Evolutionary conservation across 768 basidiomycete genomes (phyloP).

Genomic region (Pleurotus citrinopileatus): DNA sequence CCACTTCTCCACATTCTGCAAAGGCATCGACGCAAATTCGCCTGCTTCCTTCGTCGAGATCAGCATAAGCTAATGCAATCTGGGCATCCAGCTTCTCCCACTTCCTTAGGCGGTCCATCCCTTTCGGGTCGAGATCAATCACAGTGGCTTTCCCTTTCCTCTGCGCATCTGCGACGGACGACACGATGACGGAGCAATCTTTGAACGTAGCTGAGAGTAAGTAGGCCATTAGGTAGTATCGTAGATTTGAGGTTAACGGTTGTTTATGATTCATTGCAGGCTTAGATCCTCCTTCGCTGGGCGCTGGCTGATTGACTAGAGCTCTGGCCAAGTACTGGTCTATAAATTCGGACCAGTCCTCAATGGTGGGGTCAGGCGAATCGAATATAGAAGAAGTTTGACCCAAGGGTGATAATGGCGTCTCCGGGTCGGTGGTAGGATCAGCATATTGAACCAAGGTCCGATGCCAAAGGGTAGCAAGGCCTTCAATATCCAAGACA

Average conservation of each 20-base stretch:
- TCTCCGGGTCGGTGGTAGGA: conserved; percentile 10
- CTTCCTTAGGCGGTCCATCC: conserved; percentile 53
- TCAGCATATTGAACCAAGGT: conserved; percentile 18
- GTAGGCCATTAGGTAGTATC: conserved; percentile 70
- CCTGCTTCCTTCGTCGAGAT: conserved; percentile 15
- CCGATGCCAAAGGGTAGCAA: conserved; percentile 44
- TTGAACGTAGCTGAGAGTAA: conserved; percentile 93
- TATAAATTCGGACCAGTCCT: conserved; percentile 68
- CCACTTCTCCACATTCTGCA: no score
- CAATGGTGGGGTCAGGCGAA: conserved; percentile 49
- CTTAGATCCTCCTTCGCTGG: neutral
- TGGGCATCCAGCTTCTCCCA: conserved; percentile 76
- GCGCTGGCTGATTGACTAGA: conserved; percentile 29
- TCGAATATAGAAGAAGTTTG: conserved; percentile 26
- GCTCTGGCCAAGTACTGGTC: conserved; percentile 41
- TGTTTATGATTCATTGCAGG: conserved; percentile 1
- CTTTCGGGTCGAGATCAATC: conserved; percentile 88
- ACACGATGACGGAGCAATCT: conserved; percentile 74
- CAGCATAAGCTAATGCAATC: conserved; percentile 50
- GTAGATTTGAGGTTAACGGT: conserved; percentile 42
- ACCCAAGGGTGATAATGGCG: conserved; percentile 29
- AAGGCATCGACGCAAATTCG: conserved; percentile 16
- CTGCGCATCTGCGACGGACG: conserved; percentile 17
- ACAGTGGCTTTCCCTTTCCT: conserved; percentile 46
- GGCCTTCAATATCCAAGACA: conserved; percentile 80